Conservation (phyloP, 345 rosid genomes). For the Eucalyptus leucophloia region DNA sequence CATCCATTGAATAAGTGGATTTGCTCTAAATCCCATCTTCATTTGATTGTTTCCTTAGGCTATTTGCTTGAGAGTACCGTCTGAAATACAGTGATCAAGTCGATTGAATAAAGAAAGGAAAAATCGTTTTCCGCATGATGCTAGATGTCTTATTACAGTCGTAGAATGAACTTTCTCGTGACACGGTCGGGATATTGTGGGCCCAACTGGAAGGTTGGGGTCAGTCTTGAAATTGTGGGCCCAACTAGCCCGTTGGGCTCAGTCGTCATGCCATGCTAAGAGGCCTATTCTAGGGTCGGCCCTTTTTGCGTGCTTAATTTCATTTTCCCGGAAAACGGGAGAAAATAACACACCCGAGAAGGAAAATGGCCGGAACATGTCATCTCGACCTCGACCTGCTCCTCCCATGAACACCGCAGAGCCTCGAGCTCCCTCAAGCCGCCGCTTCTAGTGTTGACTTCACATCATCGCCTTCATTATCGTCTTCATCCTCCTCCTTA, state of each 20-base stretch:
- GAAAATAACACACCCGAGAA: not conserved
- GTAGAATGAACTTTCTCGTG: not conserved
- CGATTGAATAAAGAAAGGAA: not conserved
- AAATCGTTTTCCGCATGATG: not conserved
- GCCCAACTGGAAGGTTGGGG: not conserved
- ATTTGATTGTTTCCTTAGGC: not conserved
- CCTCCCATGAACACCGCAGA: not conserved
- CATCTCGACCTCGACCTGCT: not conserved
- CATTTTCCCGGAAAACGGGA: not conserved
- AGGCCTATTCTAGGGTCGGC: not conserved
- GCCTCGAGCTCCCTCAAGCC: not conserved
- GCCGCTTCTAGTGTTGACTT: not conserved
- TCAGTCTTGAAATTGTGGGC: not conserved
- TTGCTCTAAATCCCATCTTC: not conserved
- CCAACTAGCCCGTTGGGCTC: not conserved
- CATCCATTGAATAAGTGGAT: not conserved
- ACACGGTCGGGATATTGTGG: not conserved
- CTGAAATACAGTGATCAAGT: not conserved
- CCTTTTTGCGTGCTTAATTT: not conserved
- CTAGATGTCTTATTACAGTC: not conserved
- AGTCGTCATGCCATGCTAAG: not conserved
- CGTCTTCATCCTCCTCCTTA: not conserved
- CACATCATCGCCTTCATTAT: not conserved
- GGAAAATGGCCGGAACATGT: not conserved
- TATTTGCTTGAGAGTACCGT: not conserved